phyloP scores from a whole-genome alignment of 352 stramenopile species.

The Phytopythium sindhum region DNA sequence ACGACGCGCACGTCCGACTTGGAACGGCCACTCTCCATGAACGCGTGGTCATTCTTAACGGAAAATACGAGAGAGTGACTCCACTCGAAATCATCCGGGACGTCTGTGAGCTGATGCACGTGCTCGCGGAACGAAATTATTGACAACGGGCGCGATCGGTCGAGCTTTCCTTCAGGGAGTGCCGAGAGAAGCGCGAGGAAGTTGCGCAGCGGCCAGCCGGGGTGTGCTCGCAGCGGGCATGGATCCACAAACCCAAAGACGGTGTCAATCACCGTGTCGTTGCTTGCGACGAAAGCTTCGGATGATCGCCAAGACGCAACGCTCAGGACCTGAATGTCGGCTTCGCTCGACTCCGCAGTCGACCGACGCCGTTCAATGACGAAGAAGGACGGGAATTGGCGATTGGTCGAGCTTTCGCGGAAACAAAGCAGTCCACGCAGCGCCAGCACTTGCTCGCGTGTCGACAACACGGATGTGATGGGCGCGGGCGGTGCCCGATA shows the following conservation, averaged over 20 bases:
- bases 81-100: slow-evolving; percentile 46
- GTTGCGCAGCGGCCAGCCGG: slow-evolving; percentile 89
- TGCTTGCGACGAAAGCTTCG: neutral
- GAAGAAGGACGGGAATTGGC: slow-evolving; percentile 62
- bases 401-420: slow-evolving; percentile 14
- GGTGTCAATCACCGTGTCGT: slow-evolving; percentile 20
- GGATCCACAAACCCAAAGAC: slow-evolving; percentile 90
- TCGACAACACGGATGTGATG: slow-evolving; percentile 32
- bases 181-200: slow-evolving; percentile 65
- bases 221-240: slow-evolving; percentile 65
- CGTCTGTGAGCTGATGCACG: slow-evolving; percentile 41
- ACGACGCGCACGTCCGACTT: slow-evolving; percentile 36
- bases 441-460: slow-evolving; percentile 31
- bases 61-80: slow-evolving; percentile 58
- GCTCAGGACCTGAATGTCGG: slow-evolving; percentile 23
- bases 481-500: slow-evolving; percentile 18
- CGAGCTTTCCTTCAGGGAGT: slow-evolving; percentile 28
- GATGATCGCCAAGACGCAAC: slow-evolving; percentile 26
- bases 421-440: slow-evolving; percentile 43
- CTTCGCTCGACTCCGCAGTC: slow-evolving; percentile 6
- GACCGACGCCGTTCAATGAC: slow-evolving; percentile 39
- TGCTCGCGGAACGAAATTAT: slow-evolving; percentile 76
- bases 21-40: slow-evolving; percentile 26
- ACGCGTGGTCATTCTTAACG: slow-evolving; percentile 31
- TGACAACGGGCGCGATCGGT: slow-evolving; percentile 28